Evolutionary conservation across 1,284 basidiomycete genomes (phyloP).

Genomic region (Malassezia restricta): DNA sequence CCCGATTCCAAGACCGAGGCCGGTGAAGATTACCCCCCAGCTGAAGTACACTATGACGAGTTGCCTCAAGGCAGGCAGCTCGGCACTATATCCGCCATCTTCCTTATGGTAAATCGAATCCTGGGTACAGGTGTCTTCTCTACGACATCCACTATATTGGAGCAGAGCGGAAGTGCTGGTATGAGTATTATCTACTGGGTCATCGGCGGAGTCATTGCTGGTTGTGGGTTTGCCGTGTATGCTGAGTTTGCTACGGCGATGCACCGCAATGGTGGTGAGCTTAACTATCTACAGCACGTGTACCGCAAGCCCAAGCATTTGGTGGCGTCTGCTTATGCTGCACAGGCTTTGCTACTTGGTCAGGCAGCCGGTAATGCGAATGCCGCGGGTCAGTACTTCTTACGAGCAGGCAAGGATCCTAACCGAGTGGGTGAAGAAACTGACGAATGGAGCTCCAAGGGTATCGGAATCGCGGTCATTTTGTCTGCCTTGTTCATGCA

Average conservation of each 20-base stretch:
- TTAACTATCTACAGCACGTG: constrained; percentile 63
- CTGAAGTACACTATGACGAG: constrained; percentile 8
- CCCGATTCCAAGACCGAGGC: not conserved
- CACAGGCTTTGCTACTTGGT: constrained; percentile 56
- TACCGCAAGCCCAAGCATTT: constrained; percentile 57
- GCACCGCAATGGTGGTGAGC: constrained; percentile 60
- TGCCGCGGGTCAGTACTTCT: constrained; percentile 52
- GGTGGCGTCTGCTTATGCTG: constrained; percentile 54
- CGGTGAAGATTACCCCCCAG: not conserved
- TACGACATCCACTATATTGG: constrained; percentile 59
- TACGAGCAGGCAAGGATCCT: constrained; percentile 48
- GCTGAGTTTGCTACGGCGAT: constrained; percentile 61
- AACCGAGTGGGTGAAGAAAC: constrained; percentile 37
- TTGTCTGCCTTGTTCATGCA: constrained; percentile 51
- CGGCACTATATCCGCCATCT: constrained; percentile 53
- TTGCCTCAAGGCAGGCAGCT: constrained; percentile 21
- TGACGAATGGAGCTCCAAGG: constrained; percentile 52
- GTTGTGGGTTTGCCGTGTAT: constrained; percentile 55
- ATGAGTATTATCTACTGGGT: constrained; percentile 54
- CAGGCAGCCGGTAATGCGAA: constrained; percentile 56
- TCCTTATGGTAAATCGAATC: constrained; percentile 63
- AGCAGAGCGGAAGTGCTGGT: constrained; percentile 57
- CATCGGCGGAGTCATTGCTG: constrained; percentile 55
- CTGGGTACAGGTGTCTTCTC: constrained; percentile 70
- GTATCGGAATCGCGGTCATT: constrained; percentile 55